A percentile compares a stretch with the other conserved stretches of the same genome.
Evolutionary conservation across 768 basidiomycete species (phyloP).

Genomic region (Hypholoma fasciculare): DNA sequence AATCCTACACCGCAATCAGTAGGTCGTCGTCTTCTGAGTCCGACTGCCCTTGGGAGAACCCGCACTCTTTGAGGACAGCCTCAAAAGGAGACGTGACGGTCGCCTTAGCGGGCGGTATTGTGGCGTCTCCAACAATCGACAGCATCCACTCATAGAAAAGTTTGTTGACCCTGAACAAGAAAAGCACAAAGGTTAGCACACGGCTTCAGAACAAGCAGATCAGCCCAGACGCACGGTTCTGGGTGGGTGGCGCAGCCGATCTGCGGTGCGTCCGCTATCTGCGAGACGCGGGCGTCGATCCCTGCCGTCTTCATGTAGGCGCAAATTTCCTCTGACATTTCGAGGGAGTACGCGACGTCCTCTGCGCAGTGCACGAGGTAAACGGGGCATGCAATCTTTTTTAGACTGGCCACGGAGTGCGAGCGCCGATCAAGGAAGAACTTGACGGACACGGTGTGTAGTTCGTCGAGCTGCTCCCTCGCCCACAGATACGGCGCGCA

Average conservation of each 20-base stretch:
- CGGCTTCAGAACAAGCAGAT: not conserved
- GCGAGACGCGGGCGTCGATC: constrained; percentile 24
- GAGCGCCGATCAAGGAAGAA: constrained; percentile 29
- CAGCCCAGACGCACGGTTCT: constrained; percentile 21
- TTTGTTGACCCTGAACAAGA: not conserved
- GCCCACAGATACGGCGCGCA: constrained; percentile 24
- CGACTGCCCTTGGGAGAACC: constrained; percentile 18
- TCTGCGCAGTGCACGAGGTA: constrained; percentile 31
- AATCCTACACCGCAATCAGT: not conserved
- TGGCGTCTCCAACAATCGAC: constrained; percentile 1
- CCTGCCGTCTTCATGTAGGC: constrained; percentile 24
- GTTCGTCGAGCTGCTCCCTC: constrained; percentile 26
- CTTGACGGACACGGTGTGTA: constrained; percentile 30
- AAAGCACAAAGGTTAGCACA: not conserved
- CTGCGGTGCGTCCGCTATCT: constrained; percentile 32
- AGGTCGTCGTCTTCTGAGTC: constrained; percentile 25
- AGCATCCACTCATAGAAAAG: constrained; percentile 26
- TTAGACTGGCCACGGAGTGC: constrained; percentile 19
- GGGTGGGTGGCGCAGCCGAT: constrained; percentile 36
- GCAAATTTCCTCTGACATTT: constrained; percentile 24
- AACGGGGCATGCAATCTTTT: constrained; percentile 29
- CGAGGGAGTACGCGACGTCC: constrained; percentile 36
- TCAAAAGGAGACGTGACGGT: constrained; percentile 30
- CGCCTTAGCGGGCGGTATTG: constrained; percentile 22
- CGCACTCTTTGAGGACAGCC: constrained; percentile 21